phyloP scores from a whole-genome alignment of 345 rosid species.

The Eucalyptus caleyi region DNA sequence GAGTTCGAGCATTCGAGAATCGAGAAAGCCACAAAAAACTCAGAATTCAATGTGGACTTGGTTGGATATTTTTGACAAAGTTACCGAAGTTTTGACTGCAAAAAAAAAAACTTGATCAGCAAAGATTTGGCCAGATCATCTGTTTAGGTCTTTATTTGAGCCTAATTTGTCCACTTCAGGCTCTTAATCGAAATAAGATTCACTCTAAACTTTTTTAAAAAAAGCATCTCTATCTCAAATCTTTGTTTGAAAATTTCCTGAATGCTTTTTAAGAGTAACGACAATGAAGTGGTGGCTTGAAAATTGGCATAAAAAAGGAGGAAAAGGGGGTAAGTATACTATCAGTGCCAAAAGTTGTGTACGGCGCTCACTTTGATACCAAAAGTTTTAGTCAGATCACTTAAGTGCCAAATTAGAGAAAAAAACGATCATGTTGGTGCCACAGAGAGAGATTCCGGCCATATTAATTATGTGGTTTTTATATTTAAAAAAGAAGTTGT shows the following conservation, averaged over 20 bases:
- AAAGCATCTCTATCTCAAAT: neutral
- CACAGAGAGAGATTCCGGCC: too few relatives aligned
- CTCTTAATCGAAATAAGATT: neutral
- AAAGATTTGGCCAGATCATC: neutral
- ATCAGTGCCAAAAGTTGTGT: too few relatives aligned
- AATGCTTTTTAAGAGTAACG: neutral
- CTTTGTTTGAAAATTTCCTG: neutral
- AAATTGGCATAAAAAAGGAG: neutral
- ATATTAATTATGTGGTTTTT: too few relatives aligned
- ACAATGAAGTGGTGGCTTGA: neutral
- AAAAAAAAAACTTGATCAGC: neutral
- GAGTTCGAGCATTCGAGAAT: neutral
- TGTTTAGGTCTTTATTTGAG: neutral
- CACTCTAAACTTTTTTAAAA: neutral
- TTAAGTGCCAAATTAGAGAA: too few relatives aligned
- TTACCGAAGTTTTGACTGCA: fast-evolving
- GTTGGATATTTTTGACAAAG: neutral
- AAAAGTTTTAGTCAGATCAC: too few relatives aligned
- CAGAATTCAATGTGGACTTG: neutral
- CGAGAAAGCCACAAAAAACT: neutral
- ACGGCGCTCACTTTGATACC: fast-evolving
- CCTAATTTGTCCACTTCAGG: neutral
- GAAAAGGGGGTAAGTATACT: neutral
- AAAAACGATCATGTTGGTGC: too few relatives aligned
- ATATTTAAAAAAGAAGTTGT: too few relatives aligned